A percentile compares a stretch with the other conserved stretches of the same genome.
phyloP scores from a whole-genome alignment of 2,329 filamentous ascomycete genomes.

The Harringtonia aguacate region DNA sequence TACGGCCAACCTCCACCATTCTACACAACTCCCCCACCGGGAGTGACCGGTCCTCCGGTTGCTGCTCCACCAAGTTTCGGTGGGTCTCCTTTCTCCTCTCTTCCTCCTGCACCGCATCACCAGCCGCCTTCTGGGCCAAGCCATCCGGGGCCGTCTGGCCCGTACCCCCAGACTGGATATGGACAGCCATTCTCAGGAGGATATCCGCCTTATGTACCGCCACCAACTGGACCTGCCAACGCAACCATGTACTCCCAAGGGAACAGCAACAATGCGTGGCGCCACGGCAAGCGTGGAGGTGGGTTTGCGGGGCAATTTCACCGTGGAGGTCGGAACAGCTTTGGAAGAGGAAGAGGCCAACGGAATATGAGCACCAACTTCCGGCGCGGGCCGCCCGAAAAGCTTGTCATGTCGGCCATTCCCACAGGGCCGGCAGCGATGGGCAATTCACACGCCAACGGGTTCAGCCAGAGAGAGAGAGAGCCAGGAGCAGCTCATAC shows the following conservation, averaged over 20 bases:
- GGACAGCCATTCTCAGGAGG: not conserved
- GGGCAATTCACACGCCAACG: not conserved
- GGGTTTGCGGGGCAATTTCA: not conserved
- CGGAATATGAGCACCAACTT: not conserved
- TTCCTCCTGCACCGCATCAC: not conserved
- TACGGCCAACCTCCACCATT: slow-evolving; percentile 6
- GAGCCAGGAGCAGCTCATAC: too few species aligned
- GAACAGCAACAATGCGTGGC: slow-evolving; percentile 1
- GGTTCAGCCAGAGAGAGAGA: not conserved
- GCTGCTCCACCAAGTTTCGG: slow-evolving; percentile 10
- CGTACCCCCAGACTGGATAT: slow-evolving; percentile 2
- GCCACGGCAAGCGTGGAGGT: not conserved
- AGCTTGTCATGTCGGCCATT: not conserved
- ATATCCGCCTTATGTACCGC: not conserved
- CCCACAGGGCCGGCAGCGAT: not conserved
- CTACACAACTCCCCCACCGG: slow-evolving; percentile 10
- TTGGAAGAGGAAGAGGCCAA: not conserved
- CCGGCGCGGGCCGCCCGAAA: not conserved
- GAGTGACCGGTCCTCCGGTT: slow-evolving; percentile 12
- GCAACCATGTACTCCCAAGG: not conserved
- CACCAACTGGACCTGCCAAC: not conserved
- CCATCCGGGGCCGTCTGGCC: not conserved
- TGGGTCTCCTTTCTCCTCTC: slow-evolving; percentile 10
- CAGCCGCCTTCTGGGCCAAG: not conserved
- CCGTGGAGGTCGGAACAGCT: slow-evolving; percentile 2